phyloP scores from a whole-genome alignment of 176 grass and related monocot species.

The Echinochloa phyllopogon region DNA sequence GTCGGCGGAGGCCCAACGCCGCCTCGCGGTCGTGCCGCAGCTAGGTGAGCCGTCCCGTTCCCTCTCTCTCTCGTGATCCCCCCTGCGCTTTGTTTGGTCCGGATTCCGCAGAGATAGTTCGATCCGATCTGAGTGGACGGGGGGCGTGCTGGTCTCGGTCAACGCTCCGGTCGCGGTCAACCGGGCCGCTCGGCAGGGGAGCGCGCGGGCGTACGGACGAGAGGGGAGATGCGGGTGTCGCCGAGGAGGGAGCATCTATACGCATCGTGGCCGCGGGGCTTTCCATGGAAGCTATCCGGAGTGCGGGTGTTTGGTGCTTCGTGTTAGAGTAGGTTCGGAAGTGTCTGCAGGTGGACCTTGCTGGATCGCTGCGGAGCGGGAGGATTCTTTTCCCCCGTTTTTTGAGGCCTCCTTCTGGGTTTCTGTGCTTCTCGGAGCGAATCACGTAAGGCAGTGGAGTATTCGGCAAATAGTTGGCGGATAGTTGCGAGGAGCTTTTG shows the following conservation, averaged over 20 bases:
- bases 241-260: neutral
- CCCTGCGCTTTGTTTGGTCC: neutral
- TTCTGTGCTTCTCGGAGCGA: neutral
- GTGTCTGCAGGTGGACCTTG: neutral
- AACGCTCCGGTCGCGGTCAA: slow-evolving; percentile 32
- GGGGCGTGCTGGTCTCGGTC: neutral
- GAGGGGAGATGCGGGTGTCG: neutral
- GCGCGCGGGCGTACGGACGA: neutral
- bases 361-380: neutral
- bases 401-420: neutral
- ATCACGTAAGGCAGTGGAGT: neutral
- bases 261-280: neutral
- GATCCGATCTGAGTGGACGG: slow-evolving; percentile 39
- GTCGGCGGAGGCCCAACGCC: slow-evolving; percentile 34
- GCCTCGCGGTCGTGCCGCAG: slow-evolving; percentile 47
- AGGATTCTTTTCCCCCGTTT: neutral
- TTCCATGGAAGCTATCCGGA: neutral
- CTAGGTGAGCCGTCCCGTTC: slow-evolving; percentile 35
- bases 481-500: neutral
- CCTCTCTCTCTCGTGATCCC: neutral
- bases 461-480: neutral
- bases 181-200: neutral
- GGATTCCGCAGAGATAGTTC: neutral
- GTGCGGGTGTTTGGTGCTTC: neutral
- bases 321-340: neutral